These are phyloP conservation scores for Adenanthera pavonina DNA, from an alignment of 306 rosid species.

Conservation along the genomic window DNA sequence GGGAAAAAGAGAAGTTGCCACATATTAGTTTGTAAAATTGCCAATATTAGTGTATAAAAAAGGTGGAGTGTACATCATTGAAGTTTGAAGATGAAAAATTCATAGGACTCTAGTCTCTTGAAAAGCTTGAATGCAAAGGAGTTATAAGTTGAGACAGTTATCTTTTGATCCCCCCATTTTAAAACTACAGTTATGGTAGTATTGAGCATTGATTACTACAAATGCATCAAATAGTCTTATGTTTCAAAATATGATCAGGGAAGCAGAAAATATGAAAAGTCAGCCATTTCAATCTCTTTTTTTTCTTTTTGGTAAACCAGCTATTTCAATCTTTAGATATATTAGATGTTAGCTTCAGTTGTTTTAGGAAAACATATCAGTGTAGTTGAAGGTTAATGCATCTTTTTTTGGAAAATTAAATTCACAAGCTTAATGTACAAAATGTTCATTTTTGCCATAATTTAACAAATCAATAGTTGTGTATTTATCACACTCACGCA, in stretches of 20 bases:
- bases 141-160: background rate
- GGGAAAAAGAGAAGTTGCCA: no score
- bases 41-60: background rate
- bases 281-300: background rate
- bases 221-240: no score
- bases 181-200: background rate
- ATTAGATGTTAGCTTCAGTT: conserved; percentile 1
- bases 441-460: background rate
- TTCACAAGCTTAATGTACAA: background rate
- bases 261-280: background rate
- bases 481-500: background rate
- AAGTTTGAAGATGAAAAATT: background rate
- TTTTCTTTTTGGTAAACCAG: background rate
- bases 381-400: background rate
- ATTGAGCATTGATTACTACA: no score
- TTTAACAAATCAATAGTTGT: background rate
- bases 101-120: background rate
- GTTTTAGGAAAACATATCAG: background rate
- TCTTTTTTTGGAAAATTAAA: background rate
- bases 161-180: background rate
- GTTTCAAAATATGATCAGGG: background rate
- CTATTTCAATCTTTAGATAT: background rate
- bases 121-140: background rate
- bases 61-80: background rate
- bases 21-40: background rate